Base-by-base conservation (phyloP, 805 yeast genomes). In the Candida pseudofarinosa region DNA sequence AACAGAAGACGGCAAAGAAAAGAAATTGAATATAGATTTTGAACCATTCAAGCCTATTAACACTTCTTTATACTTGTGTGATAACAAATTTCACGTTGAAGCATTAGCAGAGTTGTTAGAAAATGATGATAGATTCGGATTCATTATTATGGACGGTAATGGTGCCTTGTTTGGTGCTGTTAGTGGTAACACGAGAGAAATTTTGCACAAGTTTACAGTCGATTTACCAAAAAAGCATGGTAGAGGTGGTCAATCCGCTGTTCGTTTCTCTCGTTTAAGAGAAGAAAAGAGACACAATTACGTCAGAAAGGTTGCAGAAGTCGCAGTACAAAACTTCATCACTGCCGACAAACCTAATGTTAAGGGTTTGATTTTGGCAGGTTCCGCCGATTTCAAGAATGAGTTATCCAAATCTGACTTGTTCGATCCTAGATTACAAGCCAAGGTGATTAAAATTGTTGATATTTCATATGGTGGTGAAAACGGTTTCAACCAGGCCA, bases 221-320 rank as follows among this genome's bases (percentile, higher is more conserved):
- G 99, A 93, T 68, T 76, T 93, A 58, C 99, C 99, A 58, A 93
- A 93, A 76, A 93, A 93, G 88, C 99, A 93, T 77, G 99, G 99
- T 60, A 86, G 99, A 79, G 99, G 99, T 86, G 99, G 99, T 85
- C 99, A 93, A 75, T 93, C 99, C 49, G 99, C 99, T 36, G 65
- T 93, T 55, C 98, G 99, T 88, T 93, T 93, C 76, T 84, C 97
- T 19, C 90, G 99, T 78, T 78, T 93, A 67, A 86, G 99, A 79
- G 99, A 93, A 57, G 99, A 93, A 71, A 93, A 93, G 68, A 88
- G 99, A 76, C 99, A 93, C 69, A 93, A 93, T 67, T 93, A 93
- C 71, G 95, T 93, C 48, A 81, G 99, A 71, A 93, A 93, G 62
- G 99, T 93, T 38, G 96, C 98, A 39, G 99, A 93, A 74, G 91